phyloP scores from a whole-genome alignment of 73 alveolate genomes.

The Paramecium biaurelia region DNA sequence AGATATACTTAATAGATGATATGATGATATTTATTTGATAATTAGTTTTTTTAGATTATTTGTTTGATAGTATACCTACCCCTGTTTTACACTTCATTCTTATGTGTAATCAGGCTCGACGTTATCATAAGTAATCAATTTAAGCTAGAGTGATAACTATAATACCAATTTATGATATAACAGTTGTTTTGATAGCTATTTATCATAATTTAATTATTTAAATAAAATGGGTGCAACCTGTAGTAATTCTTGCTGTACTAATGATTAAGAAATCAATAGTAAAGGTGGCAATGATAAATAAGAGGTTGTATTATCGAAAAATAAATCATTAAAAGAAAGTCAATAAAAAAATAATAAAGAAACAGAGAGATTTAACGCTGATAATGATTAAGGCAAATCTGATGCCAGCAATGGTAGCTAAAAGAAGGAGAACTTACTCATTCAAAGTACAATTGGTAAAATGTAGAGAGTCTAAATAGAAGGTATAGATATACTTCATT shows the following conservation, averaged over 20 bases:
- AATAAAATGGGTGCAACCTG: constrained; percentile 30
- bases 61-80: constrained; percentile 6
- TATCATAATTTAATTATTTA: background rate
- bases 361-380: constrained; percentile 22
- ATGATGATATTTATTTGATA: background rate
- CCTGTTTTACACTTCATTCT: constrained; percentile 24
- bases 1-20: background rate
- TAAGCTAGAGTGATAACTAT: constrained; percentile 26
- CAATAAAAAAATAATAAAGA: background rate
- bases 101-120: constrained; percentile 40
- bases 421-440: background rate
- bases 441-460: background rate
- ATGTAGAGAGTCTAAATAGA: background rate
- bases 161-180: background rate
- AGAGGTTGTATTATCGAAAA: constrained; percentile 12
- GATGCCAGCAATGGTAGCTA: background rate
- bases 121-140: background rate
- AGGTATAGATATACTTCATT: background rate
- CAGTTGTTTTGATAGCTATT: constrained; percentile 23
- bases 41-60: background rate
- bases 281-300: constrained; percentile 1
- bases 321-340: constrained; percentile 23
- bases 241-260: constrained; percentile 24
- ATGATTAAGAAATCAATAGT: background rate
- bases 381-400: background rate